phyloP scores from a whole-genome alignment of 2,329 filamentous ascomycete genomes.

The Leptographium flavum region DNA sequence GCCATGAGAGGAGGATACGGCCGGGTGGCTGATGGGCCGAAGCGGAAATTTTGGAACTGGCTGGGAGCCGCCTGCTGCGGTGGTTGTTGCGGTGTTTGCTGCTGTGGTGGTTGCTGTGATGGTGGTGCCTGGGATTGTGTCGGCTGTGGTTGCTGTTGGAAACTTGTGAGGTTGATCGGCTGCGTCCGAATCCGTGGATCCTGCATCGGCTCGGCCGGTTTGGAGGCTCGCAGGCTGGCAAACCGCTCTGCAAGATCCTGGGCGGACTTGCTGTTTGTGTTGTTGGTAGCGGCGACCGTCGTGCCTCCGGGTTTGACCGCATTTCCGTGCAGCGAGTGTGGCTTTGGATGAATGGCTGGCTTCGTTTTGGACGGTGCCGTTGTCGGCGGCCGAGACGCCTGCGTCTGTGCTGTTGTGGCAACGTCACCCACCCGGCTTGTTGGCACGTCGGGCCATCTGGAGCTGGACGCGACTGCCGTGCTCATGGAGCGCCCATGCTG shows the following conservation, averaged over 20 bases:
- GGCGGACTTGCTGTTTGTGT: constrained; percentile 18
- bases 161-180: constrained; percentile 28
- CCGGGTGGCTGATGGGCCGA: background rate
- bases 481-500: constrained; percentile 3
- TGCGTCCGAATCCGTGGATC: constrained; percentile 39
- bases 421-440: background rate
- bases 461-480: constrained; percentile 6
- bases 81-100: background rate
- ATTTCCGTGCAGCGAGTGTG: constrained; percentile 50
- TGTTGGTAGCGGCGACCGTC: constrained; percentile 6
- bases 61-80: constrained; percentile 3
- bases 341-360: constrained; percentile 49
- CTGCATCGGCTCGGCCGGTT: constrained; percentile 17
- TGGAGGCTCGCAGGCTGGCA: constrained; percentile 33
- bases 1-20: constrained; percentile 5
- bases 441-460: background rate
- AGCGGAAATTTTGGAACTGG: constrained; percentile 3
- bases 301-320: constrained; percentile 25
- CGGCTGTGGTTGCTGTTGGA: constrained; percentile 6
- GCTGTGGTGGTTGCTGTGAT: constrained; percentile 19
- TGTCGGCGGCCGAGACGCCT: constrained; percentile 10
- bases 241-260: constrained; percentile 43
- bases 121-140: background rate
- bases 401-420: constrained; percentile 10
- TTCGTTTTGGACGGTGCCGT: constrained; percentile 18